phyloP scores from a whole-genome alignment of 139 green algal species.

The Chlamydomonas incerta region DNA sequence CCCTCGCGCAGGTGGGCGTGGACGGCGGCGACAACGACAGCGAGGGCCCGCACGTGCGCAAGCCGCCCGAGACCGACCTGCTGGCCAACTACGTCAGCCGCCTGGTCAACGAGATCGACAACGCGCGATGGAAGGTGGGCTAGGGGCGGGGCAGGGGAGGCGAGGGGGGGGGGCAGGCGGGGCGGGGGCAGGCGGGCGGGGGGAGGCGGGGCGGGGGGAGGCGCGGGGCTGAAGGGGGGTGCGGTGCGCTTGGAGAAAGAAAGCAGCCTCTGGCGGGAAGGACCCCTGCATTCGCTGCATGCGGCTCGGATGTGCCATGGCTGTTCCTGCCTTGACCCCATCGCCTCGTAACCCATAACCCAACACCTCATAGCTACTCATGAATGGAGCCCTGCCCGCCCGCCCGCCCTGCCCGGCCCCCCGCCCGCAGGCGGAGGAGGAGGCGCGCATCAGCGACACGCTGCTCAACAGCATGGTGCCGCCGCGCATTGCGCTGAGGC shows the following conservation, averaged over 20 bases:
- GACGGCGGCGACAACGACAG: conserved; percentile 10
- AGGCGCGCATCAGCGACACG: conserved; percentile 36
- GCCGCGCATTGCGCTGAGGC: conserved; percentile 25
- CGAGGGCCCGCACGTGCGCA: background rate
- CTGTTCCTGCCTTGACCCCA: too few species aligned
- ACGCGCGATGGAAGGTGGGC: conserved; percentile 17
- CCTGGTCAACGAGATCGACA: conserved; percentile 37
- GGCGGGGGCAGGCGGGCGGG: too few species aligned
- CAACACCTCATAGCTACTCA: too few species aligned
- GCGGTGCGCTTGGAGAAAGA: too few species aligned
- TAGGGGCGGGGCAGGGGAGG: background rate
- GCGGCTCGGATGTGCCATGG: too few species aligned
- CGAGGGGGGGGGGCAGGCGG: too few species aligned
- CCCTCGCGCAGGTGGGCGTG: background rate
- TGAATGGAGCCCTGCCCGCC: too few species aligned
- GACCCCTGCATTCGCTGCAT: too few species aligned
- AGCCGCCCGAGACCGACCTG: conserved; percentile 35
- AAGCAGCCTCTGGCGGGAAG: too few species aligned
- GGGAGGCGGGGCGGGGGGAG: background rate
- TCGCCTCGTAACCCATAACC: too few species aligned
- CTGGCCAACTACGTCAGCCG: conserved; percentile 36
- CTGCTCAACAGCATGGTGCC: conserved; percentile 46
- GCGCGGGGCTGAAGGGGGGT: too few species aligned
- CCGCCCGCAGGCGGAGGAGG: conserved; percentile 31
- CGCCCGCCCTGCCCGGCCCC: too few species aligned